Evolutionary conservation across 345 rosid genomes (phyloP), one percentile per base, ranked within the genome.

Genomic region (Punica granatum): DNA sequence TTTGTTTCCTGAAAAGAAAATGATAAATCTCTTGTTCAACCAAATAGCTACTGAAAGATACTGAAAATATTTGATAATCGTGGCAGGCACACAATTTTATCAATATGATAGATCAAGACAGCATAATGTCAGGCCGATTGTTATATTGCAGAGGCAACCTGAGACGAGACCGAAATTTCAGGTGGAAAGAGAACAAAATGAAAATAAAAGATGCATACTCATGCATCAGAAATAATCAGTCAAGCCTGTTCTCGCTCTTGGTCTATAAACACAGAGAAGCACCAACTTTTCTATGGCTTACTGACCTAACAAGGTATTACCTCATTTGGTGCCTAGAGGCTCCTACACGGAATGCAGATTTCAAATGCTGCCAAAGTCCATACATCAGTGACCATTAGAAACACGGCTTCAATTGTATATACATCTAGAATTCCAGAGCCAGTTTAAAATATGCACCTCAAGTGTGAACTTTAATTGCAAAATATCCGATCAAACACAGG

Each of bases 1-100:
- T 83, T 85, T 13, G 92, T 86, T 76, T 88, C 93, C 98, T 92
- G 78, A 48, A 49, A 74, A 73, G 62, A 70, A 54, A 59, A 48
- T 23, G 41, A 32, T 34, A 4, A 48, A 58, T 42, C 43, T 37
- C 36, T 60, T 33, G 35, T 37, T 63, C 32, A 63, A 7, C 10
- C 9, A 23, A 63, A 48, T 63, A 36, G 19, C 18, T 30, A 37
- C 19, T 23, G 31, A 63, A 37, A 26, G 34, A 56, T 26, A 63
- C 32, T 25, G 32, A 37, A 37, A 39, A 21, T 23, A 63, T n/a
- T 4, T 63, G 31, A 32, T 63, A 11, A 3, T 26, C 10, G 19
- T 42, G 8, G 31, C 37, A n/a, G 58, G 58, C 19, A 30, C 61
- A 26, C 25, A 56, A 26, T 26, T 30, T 26, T 56, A 13, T 56